Percentiles rank a stretch among this genome's conserved stretches.
phyloP scores from a whole-genome alignment of 2,329 filamentous ascomycete genomes.

The Lasiodiplodia theobromae region DNA sequence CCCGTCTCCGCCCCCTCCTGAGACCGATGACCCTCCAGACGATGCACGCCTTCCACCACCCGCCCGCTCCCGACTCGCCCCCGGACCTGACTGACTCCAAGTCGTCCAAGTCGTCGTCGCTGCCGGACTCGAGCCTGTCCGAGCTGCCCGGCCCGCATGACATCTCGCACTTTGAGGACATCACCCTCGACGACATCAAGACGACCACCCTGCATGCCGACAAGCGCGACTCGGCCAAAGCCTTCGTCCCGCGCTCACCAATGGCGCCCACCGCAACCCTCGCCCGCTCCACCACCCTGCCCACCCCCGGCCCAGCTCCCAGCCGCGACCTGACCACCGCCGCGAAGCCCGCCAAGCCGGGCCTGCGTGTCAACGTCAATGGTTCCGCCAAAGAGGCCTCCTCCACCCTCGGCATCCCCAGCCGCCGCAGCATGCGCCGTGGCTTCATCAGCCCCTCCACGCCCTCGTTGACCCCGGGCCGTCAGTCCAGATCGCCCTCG shows the following conservation, averaged over 20 bases:
- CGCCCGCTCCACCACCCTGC: conserved; percentile 12
- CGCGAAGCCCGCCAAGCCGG: conserved; percentile 48
- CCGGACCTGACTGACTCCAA: conserved; percentile 84
- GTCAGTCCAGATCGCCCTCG: conserved; percentile 47
- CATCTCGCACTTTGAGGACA: conserved; percentile 89
- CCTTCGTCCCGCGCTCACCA: conserved; percentile 23
- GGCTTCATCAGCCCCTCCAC: conserved; percentile 51
- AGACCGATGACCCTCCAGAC: conserved; percentile 37
- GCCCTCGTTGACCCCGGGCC: conserved; percentile 41
- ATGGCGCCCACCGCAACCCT: conserved; percentile 22
- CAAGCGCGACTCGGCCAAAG: conserved; percentile 25
- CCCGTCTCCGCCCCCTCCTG: conserved; percentile 43
- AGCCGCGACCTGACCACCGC: conserved; percentile 48
- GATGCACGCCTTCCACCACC: conserved; percentile 37
- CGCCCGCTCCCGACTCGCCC: conserved; percentile 69
- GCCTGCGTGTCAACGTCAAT: conserved; percentile 49
- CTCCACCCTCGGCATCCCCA: conserved; percentile 47
- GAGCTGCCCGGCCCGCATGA: conserved; percentile 68
- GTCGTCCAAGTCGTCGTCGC: conserved; percentile 89
- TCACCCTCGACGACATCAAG: conserved; percentile 79
- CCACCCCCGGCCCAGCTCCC: conserved; percentile 9
- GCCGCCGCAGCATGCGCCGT: conserved; percentile 46
- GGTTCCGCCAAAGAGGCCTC: conserved; percentile 13
- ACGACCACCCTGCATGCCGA: conserved; percentile 34
- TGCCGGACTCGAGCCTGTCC: conserved; percentile 79